phyloP scores from a whole-genome alignment of 2,329 filamentous ascomycete species.

The Trichoderma endophyticum region DNA sequence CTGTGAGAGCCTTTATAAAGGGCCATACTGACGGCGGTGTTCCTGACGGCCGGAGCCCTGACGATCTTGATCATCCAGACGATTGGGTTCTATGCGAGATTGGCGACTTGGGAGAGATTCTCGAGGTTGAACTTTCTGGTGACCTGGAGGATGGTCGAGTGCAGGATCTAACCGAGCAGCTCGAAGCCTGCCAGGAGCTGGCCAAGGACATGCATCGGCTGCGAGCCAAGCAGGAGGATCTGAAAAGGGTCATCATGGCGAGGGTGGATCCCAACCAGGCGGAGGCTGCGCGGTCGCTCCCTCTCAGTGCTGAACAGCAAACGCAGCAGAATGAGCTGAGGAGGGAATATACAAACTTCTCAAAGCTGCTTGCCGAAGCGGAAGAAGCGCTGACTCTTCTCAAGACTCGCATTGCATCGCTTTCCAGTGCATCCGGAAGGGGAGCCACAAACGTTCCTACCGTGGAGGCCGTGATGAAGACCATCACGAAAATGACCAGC shows the following conservation, averaged over 20 bases:
- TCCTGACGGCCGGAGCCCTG: slow-evolving; percentile 53
- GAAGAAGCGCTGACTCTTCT: slow-evolving; percentile 79
- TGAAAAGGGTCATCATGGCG: slow-evolving; percentile 71
- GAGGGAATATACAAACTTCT: slow-evolving; percentile 68
- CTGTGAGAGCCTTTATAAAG: slow-evolving; percentile 63
- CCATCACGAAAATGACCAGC: slow-evolving; percentile 85
- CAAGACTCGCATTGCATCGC: slow-evolving; percentile 69
- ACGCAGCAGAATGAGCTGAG: slow-evolving; percentile 82
- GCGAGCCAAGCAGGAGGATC: slow-evolving; percentile 70
- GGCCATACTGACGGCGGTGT: slow-evolving; percentile 60
- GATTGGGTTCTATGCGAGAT: slow-evolving; percentile 77
- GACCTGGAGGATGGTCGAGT: slow-evolving; percentile 67
- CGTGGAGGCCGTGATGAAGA: slow-evolving; percentile 86
- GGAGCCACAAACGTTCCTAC: slow-evolving; percentile 63
- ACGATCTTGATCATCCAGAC: slow-evolving; percentile 66
- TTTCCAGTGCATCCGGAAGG: slow-evolving; percentile 48
- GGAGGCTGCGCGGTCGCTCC: slow-evolving; percentile 64
- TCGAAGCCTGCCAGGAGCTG: slow-evolving; percentile 65
- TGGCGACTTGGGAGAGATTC: slow-evolving; percentile 60
- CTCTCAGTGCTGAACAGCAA: slow-evolving; percentile 79
- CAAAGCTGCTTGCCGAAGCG: slow-evolving; percentile 69
- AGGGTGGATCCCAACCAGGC: slow-evolving; percentile 65
- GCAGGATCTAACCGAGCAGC: slow-evolving; percentile 63
- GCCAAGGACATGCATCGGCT: slow-evolving; percentile 68
- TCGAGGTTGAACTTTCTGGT: slow-evolving; percentile 61